Evolutionary conservation across 108 stramenopile species (phyloP).

Genomic region (Cyclotella distinguenda): DNA sequence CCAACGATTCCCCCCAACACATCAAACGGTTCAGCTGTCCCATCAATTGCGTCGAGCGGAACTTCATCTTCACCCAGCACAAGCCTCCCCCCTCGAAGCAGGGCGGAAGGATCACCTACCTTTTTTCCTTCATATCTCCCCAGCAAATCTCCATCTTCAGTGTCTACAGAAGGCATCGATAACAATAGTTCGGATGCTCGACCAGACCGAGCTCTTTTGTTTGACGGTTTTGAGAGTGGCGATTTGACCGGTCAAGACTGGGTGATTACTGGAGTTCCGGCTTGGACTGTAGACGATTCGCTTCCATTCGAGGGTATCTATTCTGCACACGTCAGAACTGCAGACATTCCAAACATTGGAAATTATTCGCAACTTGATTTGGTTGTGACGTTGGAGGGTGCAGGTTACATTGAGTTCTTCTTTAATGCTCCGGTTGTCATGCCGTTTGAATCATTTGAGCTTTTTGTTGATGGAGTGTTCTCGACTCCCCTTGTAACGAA

Average conservation of each 20-base stretch:
- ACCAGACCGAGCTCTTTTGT: slow-evolving; percentile 9
- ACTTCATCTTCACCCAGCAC: background rate
- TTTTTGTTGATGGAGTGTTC: slow-evolving; percentile 45
- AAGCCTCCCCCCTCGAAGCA: background rate
- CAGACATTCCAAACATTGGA: slow-evolving; percentile 30
- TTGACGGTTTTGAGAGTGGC: slow-evolving; percentile 49
- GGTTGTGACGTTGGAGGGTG: slow-evolving; percentile 1
- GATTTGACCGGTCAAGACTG: slow-evolving; percentile 35
- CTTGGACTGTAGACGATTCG: slow-evolving; percentile 39
- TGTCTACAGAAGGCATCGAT: background rate
- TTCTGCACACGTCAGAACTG: slow-evolving; percentile 38
- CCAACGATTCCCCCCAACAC: background rate
- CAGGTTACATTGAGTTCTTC: slow-evolving; percentile 41
- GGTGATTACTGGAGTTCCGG: slow-evolving; percentile 18
- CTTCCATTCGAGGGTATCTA: slow-evolving; percentile 32
- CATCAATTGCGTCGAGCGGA: background rate
- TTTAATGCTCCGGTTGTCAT: slow-evolving; percentile 41
- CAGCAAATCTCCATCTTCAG: slow-evolving; percentile 3
- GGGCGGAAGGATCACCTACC: background rate
- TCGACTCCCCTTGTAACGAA: slow-evolving; percentile 24
- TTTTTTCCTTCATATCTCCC: slow-evolving; percentile 16
- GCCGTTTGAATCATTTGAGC: slow-evolving; percentile 43
- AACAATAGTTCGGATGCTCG: background rate
- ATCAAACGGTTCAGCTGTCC: too few species aligned
- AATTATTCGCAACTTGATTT: slow-evolving; percentile 36